Evolutionary conservation across 2,329 filamentous ascomycete species (phyloP).

Genomic region (Ophiobolus disseminans): DNA sequence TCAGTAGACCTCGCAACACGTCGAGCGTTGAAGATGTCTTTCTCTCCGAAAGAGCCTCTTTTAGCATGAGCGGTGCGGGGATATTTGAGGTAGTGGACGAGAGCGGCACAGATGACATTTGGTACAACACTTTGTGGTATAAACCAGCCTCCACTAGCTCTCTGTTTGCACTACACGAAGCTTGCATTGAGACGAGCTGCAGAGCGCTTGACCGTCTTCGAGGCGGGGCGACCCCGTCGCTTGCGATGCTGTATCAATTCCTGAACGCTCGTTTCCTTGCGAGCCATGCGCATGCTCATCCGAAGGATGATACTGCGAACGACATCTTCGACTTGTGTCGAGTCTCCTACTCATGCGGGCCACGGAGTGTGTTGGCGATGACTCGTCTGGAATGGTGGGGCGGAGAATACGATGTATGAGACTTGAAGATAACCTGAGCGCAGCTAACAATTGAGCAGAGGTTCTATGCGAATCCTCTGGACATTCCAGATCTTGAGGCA

Average conservation of each 20-base stretch:
- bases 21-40: conserved; percentile 18
- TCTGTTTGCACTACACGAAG: conserved; percentile 34
- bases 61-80: conserved; percentile 15
- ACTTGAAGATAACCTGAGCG: neutral
- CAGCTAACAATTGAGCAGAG: conserved; percentile 19
- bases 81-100: conserved; percentile 24
- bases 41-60: conserved; percentile 26
- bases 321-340: conserved; percentile 28
- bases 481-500: conserved; percentile 6
- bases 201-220: conserved; percentile 19
- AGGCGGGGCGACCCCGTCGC: too few species aligned
- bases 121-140: conserved; percentile 23
- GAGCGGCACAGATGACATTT: conserved; percentile 13
- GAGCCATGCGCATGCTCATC: neutral
- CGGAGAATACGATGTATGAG: conserved; percentile 28
- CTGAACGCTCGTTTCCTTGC: conserved; percentile 18
- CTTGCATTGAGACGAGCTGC: conserved; percentile 30
- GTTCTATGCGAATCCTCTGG: conserved; percentile 31
- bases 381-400: conserved; percentile 34
- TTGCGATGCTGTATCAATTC: conserved; percentile 16
- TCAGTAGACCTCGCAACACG: conserved; percentile 11
- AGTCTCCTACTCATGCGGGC: conserved; percentile 15
- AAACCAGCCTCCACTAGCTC: conserved; percentile 12
- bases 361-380: conserved; percentile 27
- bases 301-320: conserved; percentile 6